Evolutionary conservation across 139 green algal species (phyloP), one percentile per base, ranked within the genome.

Genomic region (Tetratostichococcus sp.): DNA sequence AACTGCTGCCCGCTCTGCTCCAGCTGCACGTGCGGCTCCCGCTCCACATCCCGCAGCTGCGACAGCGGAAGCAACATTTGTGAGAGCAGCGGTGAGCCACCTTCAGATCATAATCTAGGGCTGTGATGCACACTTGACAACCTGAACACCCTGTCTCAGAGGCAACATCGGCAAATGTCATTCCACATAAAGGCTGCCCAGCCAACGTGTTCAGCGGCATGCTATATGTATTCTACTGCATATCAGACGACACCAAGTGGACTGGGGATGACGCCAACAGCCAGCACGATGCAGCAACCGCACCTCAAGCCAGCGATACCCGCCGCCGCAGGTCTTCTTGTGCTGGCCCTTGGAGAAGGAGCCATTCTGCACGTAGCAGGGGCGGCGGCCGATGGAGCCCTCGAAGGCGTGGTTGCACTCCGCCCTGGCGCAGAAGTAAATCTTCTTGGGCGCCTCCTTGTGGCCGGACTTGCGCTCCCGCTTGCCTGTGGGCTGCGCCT

Each of bases 401-500:
- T 62, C 50, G 50, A 62, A 62, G 14, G 17, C 19, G 50, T 62
- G 50, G 17, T 26, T 25, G 50, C 50, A 62, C 2, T 28, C 17
- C 17, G 50, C 11, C 50, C 26, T 62, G 50, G 50, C 50, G 50
- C 50, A 62, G 50, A 62, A 62, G 50, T 62, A 62, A 5, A 62
- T 62, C 50, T 62, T 62, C 50, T 62, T 62, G 50, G 50, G 50
- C 50, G 50, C 50, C 19, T 62, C 50, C 50, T 62, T 62, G 50
- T 62, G 50, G 11, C 50, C 50, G 17, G 50, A 62, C 50, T 62
- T 62, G 50, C 50, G 50, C 26, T 62, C 50, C 50, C 50, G 50
- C 50, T 62, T 62, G 50, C 50, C 50, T 5, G 50, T 25, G 14
- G 50, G 4, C 50, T 8, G 50, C 50, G 50, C 19, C 50, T 25